Evolutionary conservation across 2,329 filamentous ascomycete species (phyloP), one percentile per base, ranked within the genome.

Genomic region (Diaporthe australafricana): DNA sequence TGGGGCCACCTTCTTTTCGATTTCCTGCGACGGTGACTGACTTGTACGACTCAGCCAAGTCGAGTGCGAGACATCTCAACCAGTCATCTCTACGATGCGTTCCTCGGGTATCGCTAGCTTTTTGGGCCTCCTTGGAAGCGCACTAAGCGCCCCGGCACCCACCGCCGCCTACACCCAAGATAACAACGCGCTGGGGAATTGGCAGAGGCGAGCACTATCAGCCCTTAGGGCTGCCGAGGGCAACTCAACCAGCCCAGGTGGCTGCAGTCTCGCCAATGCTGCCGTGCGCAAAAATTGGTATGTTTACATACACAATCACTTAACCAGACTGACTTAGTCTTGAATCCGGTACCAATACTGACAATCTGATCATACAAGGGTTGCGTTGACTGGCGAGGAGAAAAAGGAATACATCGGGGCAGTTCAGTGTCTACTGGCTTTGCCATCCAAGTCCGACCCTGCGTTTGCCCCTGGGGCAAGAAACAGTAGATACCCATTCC

Each of bases 281-380:
- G 60, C 60, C 2, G 60, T 65, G 30, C 60, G 60, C 30, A 65
- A 65, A 48, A 45, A 50, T 45, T 65, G 60, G 60, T 65, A 65
- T 14, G 56, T 16, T 7, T 16, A 8, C 17, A 12, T 20, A 42
- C 5, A 27, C 3, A 2, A 12, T 14, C 5, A 14, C 1, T 20
- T 4, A 1, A 12, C 4, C 17, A 12, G 7, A 16, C 1, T 17
- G 9, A 25, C 35, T 4, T 1, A 16, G 17, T 14, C 11, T 40
- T 3, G 2, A 17, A 1, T 6, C 1, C 16, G 30, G 20, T 2
- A 3, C 9, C 4, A n/a, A 25, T 22, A n/a, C 30, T 65, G 2
- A 65, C 30, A 5, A 27, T 3, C 11, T 9, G 12, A 20, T 30
- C 20, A 14, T 1, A 3, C 2, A 1, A 65, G 60, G 60, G n/a